Conservation (phyloP, 345 rosid genomes). For the Zanthoxylum bungeanum region DNA sequence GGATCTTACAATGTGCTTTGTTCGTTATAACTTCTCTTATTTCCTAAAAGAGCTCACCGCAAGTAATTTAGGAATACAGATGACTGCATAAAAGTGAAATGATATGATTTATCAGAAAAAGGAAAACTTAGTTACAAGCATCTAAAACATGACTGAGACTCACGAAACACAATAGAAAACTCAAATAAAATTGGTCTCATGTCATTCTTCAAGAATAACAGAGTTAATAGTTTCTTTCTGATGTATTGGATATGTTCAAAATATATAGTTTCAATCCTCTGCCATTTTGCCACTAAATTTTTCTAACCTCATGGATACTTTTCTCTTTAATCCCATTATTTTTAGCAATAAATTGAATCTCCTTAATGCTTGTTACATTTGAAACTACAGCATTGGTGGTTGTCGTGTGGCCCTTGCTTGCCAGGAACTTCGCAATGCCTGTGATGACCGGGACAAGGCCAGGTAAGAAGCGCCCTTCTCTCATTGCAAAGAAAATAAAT, state of each 20-base stretch:
- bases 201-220: not conserved
- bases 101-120: not conserved
- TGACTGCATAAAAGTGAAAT: not conserved
- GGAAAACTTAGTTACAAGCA: not conserved
- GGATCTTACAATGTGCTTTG: not conserved
- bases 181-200: not conserved
- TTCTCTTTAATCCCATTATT: not conserved
- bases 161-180: not conserved
- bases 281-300: not conserved
- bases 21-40: not conserved
- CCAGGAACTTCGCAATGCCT: constrained; percentile 15
- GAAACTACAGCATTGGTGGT: constrained; percentile 27
- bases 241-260: not conserved
- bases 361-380: no score
- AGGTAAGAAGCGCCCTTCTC: constrained; percentile 13
- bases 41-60: not conserved
- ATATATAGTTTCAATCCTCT: not conserved
- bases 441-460: constrained; percentile 14
- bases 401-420: constrained; percentile 15
- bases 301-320: not conserved
- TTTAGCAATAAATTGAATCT: not conserved
- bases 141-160: not conserved
- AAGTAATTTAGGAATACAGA: not conserved
- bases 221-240: no score
- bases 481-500: not conserved